Evolutionary conservation across 306 rosid genomes (phyloP), one percentile per base, ranked within the genome.

Genomic region (Adenanthera pavonina): DNA sequence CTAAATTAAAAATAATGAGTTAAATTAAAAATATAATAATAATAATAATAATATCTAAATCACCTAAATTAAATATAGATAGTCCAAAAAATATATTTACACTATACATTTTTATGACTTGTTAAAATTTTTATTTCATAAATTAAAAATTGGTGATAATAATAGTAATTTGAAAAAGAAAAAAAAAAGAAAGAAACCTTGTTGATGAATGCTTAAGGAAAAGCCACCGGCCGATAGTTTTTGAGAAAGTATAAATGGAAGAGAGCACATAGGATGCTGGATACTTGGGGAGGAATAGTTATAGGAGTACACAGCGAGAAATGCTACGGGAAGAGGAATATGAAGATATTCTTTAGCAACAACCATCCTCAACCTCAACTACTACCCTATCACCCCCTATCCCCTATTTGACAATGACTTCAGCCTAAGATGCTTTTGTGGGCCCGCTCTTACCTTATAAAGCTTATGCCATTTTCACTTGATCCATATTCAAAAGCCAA

Each of bases 351-450:
- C 54, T 69, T 44, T 61, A 43, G 54, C 74, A 44, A 69, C 74
- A 48, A 44, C 74, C 74, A 43, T 43, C 33, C 33, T 69, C 49
- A 12, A n/a, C 67, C 40, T 60, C 40, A 60, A 30, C 72, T 17
- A 69, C 74, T 43, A 10, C 3, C 53, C 53, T 44, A 69, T 43
- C 3, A 2, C n/a, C 19, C 25, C 52, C 72, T 4, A 40, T 34
- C 64, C 8, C 6, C 64, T 57, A 19, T 57, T 57, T 60, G 51
- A 68, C 52, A 41, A 68, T 68, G 52, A 68, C 52, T 68, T 68
- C 2, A 17, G 52, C 72, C 72, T 17, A n/a, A 17, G 47, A 41
- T 41, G 35, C 2, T 57, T 57, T 17, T 25, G 64, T 57, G 3
- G 64, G 64, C 34, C 64, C 64, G 19, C 14, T 57, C 13, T 57